Base-by-base conservation (phyloP, 352 stramenopile genomes). In the Phytophthora sansomeana region DNA sequence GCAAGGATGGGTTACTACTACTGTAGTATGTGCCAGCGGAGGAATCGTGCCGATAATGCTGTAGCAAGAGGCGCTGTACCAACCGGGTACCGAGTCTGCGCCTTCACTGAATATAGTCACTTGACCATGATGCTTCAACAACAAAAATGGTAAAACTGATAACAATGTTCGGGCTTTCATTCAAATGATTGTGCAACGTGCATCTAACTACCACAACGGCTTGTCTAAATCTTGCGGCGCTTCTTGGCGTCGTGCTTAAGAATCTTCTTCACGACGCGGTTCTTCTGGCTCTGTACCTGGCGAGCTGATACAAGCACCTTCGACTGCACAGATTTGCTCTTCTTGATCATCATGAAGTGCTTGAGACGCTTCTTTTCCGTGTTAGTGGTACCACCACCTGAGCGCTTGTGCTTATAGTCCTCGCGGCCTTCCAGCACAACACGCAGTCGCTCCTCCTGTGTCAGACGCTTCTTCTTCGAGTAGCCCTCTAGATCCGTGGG, bases 261-360 rank as follows among this genome's bases (percentile, higher is more conserved):
- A 48, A 96, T 83, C 65, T 89, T 90, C 72, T 95, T 96, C 9
- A 97, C 87, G 14, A 85, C 72, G 55, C 88, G 83, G 53, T 86
- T 93, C 62, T 92, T 83, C 63, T 79, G 62, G 26, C 75, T 68
- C 69, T 97, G 91, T 44, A 97, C 83, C 64, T 96, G 78, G 26
- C 87, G 86, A 43, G 93, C 90, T 42, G 81, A 93, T 63, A 88
- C 80, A 42, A 95, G 86, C 55, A 97, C 83, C 78, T 98, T 97
- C 63, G 67, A 78, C 74, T 97, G 90, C 55, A 98, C 93, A 29
- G 82, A 75, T 55, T 87, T 87, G 67, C 93, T 98, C 74, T 98
- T 98, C 70, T 98, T 98, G 47, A 98, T 92, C 97, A 99, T 99
- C 67, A 98, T 88, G 58, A 98, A 99, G 76, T 98, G 98, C 86